Evolutionary conservation across 2,329 filamentous ascomycete species (phyloP).

Genomic region (Chrysoporthe deuterocubensis): DNA sequence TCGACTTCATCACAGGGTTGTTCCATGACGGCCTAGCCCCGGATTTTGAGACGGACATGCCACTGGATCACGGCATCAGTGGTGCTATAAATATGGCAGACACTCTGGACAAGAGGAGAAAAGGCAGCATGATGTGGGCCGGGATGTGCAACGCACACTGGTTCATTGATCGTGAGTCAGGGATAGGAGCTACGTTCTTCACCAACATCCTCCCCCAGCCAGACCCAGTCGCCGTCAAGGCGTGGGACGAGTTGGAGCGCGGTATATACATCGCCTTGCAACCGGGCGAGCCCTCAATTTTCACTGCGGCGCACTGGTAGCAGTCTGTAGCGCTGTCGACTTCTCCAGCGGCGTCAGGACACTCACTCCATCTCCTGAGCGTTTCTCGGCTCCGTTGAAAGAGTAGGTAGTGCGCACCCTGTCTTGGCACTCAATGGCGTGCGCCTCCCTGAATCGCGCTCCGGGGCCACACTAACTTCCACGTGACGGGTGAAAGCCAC

Average conservation of each 20-base stretch:
- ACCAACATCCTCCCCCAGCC: constrained; percentile 45
- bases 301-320: too few relatives aligned
- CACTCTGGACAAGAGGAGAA: constrained; percentile 44
- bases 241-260: constrained; percentile 46
- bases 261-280: constrained; percentile 42
- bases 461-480: background rate
- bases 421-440: background rate
- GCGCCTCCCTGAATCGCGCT: background rate
- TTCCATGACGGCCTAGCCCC: constrained; percentile 38
- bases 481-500: background rate
- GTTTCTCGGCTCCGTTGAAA: too few relatives aligned
- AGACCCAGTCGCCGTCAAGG: constrained; percentile 40
- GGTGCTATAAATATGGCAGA: constrained; percentile 47
- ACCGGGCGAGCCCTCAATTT: background rate
- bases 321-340: too few relatives aligned
- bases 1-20: constrained; percentile 29
- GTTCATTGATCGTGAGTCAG: constrained; percentile 40
- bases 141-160: constrained; percentile 48
- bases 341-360: too few relatives aligned
- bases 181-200: constrained; percentile 46
- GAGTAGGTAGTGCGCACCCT: background rate
- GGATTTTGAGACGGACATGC: constrained; percentile 41
- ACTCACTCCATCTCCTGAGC: too few relatives aligned
- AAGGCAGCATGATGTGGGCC: constrained; percentile 50
- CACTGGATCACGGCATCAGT: constrained; percentile 44